phyloP scores from a whole-genome alignment of 78 protist species.

The Guillardia theta region DNA sequence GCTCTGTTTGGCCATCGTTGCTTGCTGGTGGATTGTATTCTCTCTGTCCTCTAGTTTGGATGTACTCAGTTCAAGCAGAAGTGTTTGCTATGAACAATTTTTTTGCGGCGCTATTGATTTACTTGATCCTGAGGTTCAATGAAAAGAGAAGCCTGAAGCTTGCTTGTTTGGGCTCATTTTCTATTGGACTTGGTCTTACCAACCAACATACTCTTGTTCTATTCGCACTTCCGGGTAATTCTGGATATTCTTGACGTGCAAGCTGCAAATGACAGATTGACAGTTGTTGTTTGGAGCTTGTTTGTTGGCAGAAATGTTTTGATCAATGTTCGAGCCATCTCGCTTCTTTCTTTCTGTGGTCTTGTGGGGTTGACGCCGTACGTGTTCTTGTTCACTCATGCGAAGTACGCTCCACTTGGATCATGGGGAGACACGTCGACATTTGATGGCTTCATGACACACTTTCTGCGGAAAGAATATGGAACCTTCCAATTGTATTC shows the following conservation, averaged over 20 bases:
- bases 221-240: background rate
- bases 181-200: background rate
- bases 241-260: background rate
- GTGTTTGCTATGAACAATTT: slow-evolving; percentile 27
- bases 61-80: slow-evolving; percentile 19
- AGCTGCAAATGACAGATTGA: background rate
- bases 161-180: background rate
- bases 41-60: slow-evolving; percentile 2
- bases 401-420: background rate
- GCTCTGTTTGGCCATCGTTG: background rate
- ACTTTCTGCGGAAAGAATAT: slow-evolving; percentile 5
- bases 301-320: background rate
- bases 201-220: slow-evolving; percentile 36
- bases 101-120: background rate
- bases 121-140: background rate
- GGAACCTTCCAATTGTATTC: slow-evolving; percentile 44
- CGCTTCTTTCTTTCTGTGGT: background rate
- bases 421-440: slow-evolving; percentile 39
- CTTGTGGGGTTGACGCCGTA: slow-evolving; percentile 19
- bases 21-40: background rate
- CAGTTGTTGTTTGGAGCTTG: background rate
- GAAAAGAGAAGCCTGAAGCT: background rate
- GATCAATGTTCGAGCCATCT: background rate
- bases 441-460: background rate
- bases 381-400: background rate